Conservation (phyloP, 768 basidiomycete genomes). For the Naganishia onofrii region DNA sequence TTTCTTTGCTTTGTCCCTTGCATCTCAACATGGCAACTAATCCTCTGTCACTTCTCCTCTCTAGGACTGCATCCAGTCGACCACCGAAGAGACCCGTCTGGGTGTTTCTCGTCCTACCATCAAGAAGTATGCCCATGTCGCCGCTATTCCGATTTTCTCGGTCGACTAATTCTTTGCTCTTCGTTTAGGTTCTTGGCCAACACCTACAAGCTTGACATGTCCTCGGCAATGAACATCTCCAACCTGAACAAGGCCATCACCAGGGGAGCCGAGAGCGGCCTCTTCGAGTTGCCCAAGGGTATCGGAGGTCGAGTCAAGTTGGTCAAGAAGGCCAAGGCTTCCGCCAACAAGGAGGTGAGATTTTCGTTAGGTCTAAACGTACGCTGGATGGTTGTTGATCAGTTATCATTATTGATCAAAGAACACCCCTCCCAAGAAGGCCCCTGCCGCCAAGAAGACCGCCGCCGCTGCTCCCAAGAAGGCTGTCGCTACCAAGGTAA, state of each 20-base stretch:
- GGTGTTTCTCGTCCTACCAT: conserved; percentile 75
- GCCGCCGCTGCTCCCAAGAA: conserved; percentile 43
- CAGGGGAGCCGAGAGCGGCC: conserved; percentile 74
- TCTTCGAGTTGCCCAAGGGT: conserved; percentile 86
- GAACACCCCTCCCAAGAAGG: conserved; percentile 51
- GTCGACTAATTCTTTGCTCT: neutral
- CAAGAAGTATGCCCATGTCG: conserved; percentile 65
- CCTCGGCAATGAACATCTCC: conserved; percentile 67
- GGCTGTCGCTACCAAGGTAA: conserved; percentile 33
- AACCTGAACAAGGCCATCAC: conserved; percentile 78
- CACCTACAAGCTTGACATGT: conserved; percentile 76
- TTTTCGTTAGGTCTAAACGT: conserved; percentile 25
- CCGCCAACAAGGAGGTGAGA: conserved; percentile 65
- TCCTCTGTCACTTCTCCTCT: neutral
- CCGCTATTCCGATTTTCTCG: conserved; percentile 30
- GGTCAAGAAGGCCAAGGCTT: conserved; percentile 40
- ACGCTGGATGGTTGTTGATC: neutral
- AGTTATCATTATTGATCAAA: neutral
- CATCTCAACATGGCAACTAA: neutral
- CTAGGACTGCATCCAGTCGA: conserved; percentile 69
- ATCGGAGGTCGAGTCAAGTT: conserved; percentile 53
- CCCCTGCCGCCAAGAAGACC: conserved; percentile 48
- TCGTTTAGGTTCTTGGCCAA: conserved; percentile 71
- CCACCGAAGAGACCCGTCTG: conserved; percentile 64
- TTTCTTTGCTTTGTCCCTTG: neutral